These are phyloP conservation scores for Myxozyma sirexii DNA, from an alignment of 805 yeast genomes.

Conservation along the genomic window DNA sequence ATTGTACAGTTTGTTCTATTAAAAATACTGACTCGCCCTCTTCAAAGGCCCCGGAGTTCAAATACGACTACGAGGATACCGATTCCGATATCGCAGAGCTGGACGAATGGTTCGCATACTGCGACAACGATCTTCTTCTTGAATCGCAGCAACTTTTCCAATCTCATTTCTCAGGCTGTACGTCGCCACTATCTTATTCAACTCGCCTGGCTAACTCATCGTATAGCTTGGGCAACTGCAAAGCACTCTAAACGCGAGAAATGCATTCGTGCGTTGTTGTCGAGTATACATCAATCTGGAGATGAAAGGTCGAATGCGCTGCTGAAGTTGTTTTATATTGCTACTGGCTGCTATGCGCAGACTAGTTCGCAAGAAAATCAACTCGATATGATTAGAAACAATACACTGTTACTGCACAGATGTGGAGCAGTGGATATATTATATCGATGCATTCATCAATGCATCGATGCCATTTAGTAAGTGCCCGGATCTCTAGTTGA, in stretches of 20 bases:
- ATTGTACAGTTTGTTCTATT: background rate
- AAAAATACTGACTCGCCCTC: background rate
- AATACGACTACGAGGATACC: constrained; percentile 49
- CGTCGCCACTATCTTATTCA: background rate
- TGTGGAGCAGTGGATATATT: constrained; percentile 8
- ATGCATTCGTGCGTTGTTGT: constrained; percentile 5
- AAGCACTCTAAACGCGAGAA: background rate
- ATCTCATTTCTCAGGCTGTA: constrained; percentile 15
- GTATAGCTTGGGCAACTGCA: constrained; percentile 10
- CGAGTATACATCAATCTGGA: background rate
- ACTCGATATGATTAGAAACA: constrained; percentile 4
- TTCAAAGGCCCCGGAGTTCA: constrained; percentile 41
- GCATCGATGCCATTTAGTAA: constrained; percentile 13
- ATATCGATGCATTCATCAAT: constrained; percentile 8
- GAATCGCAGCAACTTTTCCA: constrained; percentile 23
- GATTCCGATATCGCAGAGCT: constrained; percentile 48
- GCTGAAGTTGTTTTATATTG: constrained; percentile 19
- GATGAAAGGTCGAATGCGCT: constrained; percentile 7
- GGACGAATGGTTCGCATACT: constrained; percentile 51
- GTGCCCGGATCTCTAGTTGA: too few relatives aligned
- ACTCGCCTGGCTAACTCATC: background rate
- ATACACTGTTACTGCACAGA: constrained; percentile 2
- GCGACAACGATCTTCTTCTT: constrained; percentile 32
- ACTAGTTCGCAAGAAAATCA: constrained; percentile 17
- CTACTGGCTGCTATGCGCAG: constrained; percentile 17